Base-by-base conservation (phyloP, 2,329 filamentous ascomycete species). In the Pezicula radicicola region DNA sequence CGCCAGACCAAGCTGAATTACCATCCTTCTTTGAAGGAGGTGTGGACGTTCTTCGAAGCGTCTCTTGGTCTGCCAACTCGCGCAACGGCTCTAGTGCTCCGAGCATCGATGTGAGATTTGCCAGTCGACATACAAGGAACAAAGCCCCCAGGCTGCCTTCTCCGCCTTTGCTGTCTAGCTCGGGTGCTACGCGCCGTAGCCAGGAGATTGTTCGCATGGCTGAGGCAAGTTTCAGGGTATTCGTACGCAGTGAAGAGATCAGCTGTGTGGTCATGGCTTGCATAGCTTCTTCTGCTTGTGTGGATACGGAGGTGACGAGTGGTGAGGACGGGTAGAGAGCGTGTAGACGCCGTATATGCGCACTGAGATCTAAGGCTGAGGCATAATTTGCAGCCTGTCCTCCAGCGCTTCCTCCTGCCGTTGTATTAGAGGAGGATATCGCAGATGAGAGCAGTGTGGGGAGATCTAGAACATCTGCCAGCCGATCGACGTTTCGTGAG, bases 161-260 rank as follows among this genome's bases (percentile, higher is more conserved):
- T 58, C 76, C 49, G 61, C 63, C 51, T 63, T 48, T 12, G 62
- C 61, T 46, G 55, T 87, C 84, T 18, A 96, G 72, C 55, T 96
- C 92, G 0, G 92, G 91, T 0, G 93, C 82, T 4, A 97, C 87
- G 30, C 94, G 83, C 41, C 93, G 85, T 42, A 99, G 77, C 89
- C 91, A 97, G 53, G 91, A 90, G 46, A 97, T 85, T 1, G 91
- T 96, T 48, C 95, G 84, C 73, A 99, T 88, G 1, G 91, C 92
- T 12, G 88, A 87, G 21, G 94, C 92, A 4, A 99, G 80, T 70
- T 97, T 96, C 47, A 99, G 79, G 18, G 83, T 83, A 2, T 89
- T 89, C 0, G 82, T 79, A 58, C 91, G 88, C 25, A 99, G 78
- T 9, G 87, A 85, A 9, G 79, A 75, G 52, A 99, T 87, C 4